Base-by-base conservation (phyloP, 257 asterid species). In the Jaltomata sinuosa region DNA sequence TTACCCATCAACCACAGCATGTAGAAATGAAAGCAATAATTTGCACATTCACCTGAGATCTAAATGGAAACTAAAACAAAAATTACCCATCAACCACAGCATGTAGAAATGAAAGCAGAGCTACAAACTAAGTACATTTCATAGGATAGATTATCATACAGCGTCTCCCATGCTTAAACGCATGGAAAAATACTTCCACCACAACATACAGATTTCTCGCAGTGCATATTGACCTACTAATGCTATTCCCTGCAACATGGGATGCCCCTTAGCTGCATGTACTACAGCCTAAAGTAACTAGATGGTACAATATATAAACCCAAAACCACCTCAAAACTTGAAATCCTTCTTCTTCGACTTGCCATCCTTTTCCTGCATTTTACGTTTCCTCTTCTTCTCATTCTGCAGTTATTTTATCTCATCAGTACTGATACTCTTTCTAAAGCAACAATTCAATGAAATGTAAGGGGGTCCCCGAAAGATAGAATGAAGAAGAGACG, bases 281-380 rank as follows among this genome's bases (percentile, higher is more conserved):
- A 49, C 82, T 50, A 29, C 62, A 47, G 82, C 82, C 45, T 77
- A 77, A 19, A 36, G 78, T 19, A 77, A 49, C 82, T 47, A 74
- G 61, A 77, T 8, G 82, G 62, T 16, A 77, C 62, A 77, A 25
- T 32, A 25, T 82, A 52, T 34, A 59, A 68, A 47, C 11, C 40
- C 81, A 52, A 72, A 42, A 34, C 27, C 59, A 19, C 42, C 78
- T 84, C 86, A 91, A 87, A 91, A 94, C 87, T 96, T 96, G 97
- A 94, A 96, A 87, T 96, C 97, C 86, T 92, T 94, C 95, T 96
- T 93, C 95, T 94, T 96, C 0, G 98, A 92, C 85, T 94, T 95
- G 89, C 88, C 91, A 65, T 94, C 98, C 88, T 94, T 96, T 5
- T 94, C 98, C 71, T 92, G 97, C 97, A 93, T 96, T 89, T 96